A percentile compares a stretch with the other conserved stretches of the same genome.
phyloP scores from a whole-genome alignment of 1,284 basidiomycete species.

The Papiliotrema terrestris region DNA sequence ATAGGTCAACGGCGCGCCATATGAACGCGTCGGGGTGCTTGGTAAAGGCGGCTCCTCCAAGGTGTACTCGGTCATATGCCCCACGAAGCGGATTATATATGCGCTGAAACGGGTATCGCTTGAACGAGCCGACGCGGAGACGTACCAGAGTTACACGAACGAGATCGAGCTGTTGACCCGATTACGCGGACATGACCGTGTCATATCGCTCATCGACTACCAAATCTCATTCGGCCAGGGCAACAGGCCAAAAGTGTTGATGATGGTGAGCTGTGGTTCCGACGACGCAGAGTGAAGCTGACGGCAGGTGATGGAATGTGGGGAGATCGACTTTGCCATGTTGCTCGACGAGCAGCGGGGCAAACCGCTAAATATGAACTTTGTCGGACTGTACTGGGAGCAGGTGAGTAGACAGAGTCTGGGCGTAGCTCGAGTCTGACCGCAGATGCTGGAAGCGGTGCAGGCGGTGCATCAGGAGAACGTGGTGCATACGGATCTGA shows the following conservation, averaged over 20 bases:
- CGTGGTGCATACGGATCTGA: conserved; percentile 93
- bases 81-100: conserved; percentile 65
- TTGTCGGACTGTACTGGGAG: conserved; percentile 91
- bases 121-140: conserved; percentile 78
- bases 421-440: not conserved
- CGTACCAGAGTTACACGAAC: conserved; percentile 87
- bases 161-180: conserved; percentile 85
- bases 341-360: conserved; percentile 75
- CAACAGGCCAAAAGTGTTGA: conserved; percentile 64
- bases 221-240: conserved; percentile 61
- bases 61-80: conserved; percentile 80
- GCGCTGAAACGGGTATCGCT: conserved; percentile 85
- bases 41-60: conserved; percentile 91
- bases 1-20: conserved; percentile 73
- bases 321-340: conserved; percentile 81
- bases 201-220: conserved; percentile 83
- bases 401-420: conserved; percentile 60
- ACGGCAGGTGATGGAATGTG: conserved; percentile 77
- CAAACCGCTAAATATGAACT: conserved; percentile 80
- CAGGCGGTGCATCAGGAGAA: conserved; percentile 94
- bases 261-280: conserved; percentile 57
- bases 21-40: conserved; percentile 77
- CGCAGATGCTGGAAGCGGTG: conserved; percentile 91
- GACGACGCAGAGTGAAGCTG: not conserved
- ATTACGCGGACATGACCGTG: conserved; percentile 78